These are phyloP conservation scores for Suillus variegatus DNA, from an alignment of 768 basidiomycete species.

Conservation along the genomic window DNA sequence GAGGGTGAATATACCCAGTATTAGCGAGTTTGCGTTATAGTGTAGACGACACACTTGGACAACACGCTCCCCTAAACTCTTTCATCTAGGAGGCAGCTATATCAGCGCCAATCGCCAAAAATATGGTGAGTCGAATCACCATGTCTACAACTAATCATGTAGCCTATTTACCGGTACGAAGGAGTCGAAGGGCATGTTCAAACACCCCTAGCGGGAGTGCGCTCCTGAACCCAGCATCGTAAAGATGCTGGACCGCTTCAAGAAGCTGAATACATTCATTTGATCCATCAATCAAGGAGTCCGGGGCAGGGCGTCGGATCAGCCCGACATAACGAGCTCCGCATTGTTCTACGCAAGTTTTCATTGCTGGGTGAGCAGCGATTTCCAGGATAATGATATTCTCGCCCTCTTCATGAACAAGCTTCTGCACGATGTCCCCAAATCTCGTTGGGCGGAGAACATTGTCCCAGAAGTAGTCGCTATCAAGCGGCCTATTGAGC, in stretches of 20 bases:
- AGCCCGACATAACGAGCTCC: conserved; percentile 31
- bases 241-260: background rate
- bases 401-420: conserved; percentile 29
- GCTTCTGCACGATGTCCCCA: conserved; percentile 33
- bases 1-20: background rate
- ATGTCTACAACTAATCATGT: background rate
- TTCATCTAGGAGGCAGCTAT: background rate
- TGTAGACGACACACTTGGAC: background rate
- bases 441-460: conserved; percentile 37
- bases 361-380: conserved; percentile 36
- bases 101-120: background rate
- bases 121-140: background rate
- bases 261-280: conserved; percentile 1
- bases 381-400: conserved; percentile 34
- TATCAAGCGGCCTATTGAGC: conserved; percentile 27
- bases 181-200: background rate
- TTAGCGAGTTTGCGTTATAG: background rate
- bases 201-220: background rate
- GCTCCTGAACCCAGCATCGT: background rate
- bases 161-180: background rate
- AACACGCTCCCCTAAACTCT: background rate
- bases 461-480: conserved; percentile 38
- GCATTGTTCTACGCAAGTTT: conserved; percentile 35
- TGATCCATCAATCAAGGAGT: background rate
- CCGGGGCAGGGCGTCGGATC: conserved; percentile 32